Base-by-base conservation (phyloP, 1,284 basidiomycete species). In the Ganoderma lingzhi region DNA sequence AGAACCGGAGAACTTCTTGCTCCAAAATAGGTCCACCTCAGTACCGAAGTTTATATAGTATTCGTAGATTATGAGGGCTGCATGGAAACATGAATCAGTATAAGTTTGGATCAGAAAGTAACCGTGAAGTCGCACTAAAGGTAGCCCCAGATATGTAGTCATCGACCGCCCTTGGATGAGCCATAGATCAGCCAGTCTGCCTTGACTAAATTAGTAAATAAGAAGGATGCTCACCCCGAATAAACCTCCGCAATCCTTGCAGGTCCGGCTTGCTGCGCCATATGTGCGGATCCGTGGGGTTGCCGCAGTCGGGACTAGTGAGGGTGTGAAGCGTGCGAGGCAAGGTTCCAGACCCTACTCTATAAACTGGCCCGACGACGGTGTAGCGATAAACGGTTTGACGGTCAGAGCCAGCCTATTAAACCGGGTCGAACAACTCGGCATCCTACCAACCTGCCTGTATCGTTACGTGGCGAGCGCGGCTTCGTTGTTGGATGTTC, bases 11-110 rank as follows among this genome's bases (percentile, higher is more conserved):
- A 55, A 37, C 37, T 62, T 56, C 42, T 62, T 37, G 6, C 44
- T 55, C 65, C 65, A 66, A 17, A 66, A 61, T 6, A 66, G 41
- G 17, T 56, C 37, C 19, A 66, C 28, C 32, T 66, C 65, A 9
- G 35, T 17, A 14, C 23, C 60, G 15, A 66, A 15, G 2, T 60
- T 66, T 51, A 66, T 55, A n/a, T 62, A 6, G n/a, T 66, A 62
- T 28, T 66, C 65, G 12, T 66, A 66, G 8, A 15, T 8, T 30
- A 65, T 58, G 8, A 65, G 35, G 35, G 42, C 64, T 65, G 48
- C 3, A 5, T 23, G 23, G 45, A 51, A 28, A 12, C 4, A 28
- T 51, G 23, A 28, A 14, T 51, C 23, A 14, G 3, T 28, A 8
- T 14, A 51, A 28, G 48, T 14, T 51, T n/a, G 48, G 23, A 51